Evolutionary conservation across 768 basidiomycete species (phyloP), one percentile per base, ranked within the genome.

Genomic region (Suillus spraguei): DNA sequence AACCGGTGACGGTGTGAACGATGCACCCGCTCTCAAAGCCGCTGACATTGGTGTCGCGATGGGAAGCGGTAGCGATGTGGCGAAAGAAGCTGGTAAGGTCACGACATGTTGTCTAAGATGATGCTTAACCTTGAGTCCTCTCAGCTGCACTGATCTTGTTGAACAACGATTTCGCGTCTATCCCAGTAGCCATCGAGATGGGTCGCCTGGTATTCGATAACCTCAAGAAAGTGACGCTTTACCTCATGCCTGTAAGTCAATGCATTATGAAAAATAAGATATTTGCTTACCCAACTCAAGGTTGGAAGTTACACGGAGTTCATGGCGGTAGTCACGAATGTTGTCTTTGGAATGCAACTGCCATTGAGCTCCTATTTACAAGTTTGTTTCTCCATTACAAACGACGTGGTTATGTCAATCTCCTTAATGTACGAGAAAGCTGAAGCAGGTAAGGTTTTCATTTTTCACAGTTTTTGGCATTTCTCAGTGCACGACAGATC

Each of bases 151-250:
- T 86, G 58, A 82, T 87, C 20, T 74, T 87, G 52, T 79, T 85
- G 55, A 83, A 87, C 69, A 84, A 86, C 63, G 82, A 86, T 72
- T 85, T 88, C 65, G 77, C 82, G 6, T 85, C 85, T 10, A 87
- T 88, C 66, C 81, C 81, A 5, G 78, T 81, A 60, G 87, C 84
- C 1, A 84, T 87, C 64, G 79, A 85, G 66, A 82, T 86, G 71
- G 87, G 87, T 59, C 83, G 86, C 42, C 72, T 85, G 46, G 82
- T 85, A 1, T 87, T 87, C 64, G 84, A 86, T 67, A 87, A 87
- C 66, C 67, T 87, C 61, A 80, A 83, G 80, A 81, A 85, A 78
- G 72, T 82, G 47, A 79, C 79, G n/a, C 66, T 80, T n/a, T 80
- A 81, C 63, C 69, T 83, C 10, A 77, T 82, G 71, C 82, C 82